These are phyloP conservation scores for Pseudopithomyces chartarum DNA, from an alignment of 2,329 filamentous ascomycete genomes.

Conservation along the genomic window DNA sequence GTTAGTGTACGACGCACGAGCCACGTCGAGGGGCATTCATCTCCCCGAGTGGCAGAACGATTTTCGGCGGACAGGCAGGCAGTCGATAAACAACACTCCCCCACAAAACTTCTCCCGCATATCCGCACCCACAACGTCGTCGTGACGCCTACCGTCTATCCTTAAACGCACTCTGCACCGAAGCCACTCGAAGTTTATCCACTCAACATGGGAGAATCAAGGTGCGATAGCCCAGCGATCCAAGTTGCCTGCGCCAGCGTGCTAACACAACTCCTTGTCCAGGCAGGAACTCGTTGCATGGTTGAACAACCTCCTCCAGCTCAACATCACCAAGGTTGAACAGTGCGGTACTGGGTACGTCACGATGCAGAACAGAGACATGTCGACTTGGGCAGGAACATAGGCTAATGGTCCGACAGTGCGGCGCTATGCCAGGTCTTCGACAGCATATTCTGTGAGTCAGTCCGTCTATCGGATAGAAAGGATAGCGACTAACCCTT, in stretches of 20 bases:
- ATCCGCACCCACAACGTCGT: neutral
- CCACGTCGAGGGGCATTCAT: constrained; percentile 9
- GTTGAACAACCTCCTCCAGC: constrained; percentile 96
- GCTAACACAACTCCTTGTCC: constrained; percentile 23
- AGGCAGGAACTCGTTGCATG: constrained; percentile 97
- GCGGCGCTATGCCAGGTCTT: constrained; percentile 97
- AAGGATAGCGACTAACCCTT: constrained; percentile 1
- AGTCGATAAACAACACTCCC: constrained; percentile 10
- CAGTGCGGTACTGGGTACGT: constrained; percentile 96
- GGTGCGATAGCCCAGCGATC: constrained; percentile 49
- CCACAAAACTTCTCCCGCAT: neutral
- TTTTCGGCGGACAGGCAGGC: constrained; percentile 3
- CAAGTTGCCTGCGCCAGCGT: constrained; percentile 19
- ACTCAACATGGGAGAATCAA: constrained; percentile 66
- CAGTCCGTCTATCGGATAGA: neutral
- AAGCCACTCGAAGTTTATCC: neutral
- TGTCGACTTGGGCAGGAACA: constrained; percentile 8
- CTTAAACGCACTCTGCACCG: neutral
- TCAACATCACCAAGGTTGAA: constrained; percentile 98
- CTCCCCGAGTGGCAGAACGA: constrained; percentile 2
- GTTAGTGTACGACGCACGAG: neutral
- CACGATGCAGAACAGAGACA: constrained; percentile 23
- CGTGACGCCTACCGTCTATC: neutral
- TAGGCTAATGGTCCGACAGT: constrained; percentile 55
- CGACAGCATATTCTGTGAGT: constrained; percentile 89